Percentiles rank a stretch among this genome's conserved stretches.
Evolutionary conservation across 495 filamentous ascomycete species (phyloP).

Genomic region (Pyrenula aspistea): DNA sequence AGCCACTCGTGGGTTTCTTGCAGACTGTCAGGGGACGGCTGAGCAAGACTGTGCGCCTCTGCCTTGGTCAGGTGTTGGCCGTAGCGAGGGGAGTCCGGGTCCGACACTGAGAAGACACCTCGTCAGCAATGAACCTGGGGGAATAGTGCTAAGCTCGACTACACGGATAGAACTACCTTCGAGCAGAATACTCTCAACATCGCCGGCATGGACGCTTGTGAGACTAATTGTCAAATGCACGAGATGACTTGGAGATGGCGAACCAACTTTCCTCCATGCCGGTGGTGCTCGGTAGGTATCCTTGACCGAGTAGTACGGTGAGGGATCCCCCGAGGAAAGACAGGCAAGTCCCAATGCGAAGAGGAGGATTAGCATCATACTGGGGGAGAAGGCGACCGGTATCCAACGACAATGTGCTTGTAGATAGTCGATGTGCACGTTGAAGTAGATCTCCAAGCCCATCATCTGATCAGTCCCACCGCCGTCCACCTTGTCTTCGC

Average conservation of each 20-base stretch:
- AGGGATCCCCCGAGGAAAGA: no score
- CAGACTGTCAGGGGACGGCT: conserved; percentile 19
- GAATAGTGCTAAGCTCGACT: background rate
- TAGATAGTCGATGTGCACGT: no score
- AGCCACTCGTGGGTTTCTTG: conserved; percentile 30
- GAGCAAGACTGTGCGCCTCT: conserved; percentile 24
- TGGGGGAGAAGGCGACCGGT: no score
- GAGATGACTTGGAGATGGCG: conserved; percentile 24
- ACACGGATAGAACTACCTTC: conserved; percentile 26
- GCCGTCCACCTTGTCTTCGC: no score
- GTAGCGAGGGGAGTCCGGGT: conserved; percentile 27
- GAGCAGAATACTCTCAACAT: conserved; percentile 25
- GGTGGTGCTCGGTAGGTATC: conserved; percentile 35
- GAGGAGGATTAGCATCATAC: no score
- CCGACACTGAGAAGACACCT: conserved; percentile 19
- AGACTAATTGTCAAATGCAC: conserved; percentile 20
- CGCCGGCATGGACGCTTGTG: conserved; percentile 28
- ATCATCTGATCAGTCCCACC: no score
- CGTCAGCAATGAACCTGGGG: background rate
- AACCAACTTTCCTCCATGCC: conserved; percentile 31
- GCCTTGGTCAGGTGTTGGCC: conserved; percentile 24
- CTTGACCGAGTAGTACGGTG: conserved; percentile 42
- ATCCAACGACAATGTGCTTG: no score
- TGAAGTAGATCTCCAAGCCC: no score
- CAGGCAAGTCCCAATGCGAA: no score